Percentiles rank a stretch among this genome's conserved stretches.
phyloP scores from a whole-genome alignment of 2,329 filamentous ascomycete genomes.

The Fusarium setosum region DNA sequence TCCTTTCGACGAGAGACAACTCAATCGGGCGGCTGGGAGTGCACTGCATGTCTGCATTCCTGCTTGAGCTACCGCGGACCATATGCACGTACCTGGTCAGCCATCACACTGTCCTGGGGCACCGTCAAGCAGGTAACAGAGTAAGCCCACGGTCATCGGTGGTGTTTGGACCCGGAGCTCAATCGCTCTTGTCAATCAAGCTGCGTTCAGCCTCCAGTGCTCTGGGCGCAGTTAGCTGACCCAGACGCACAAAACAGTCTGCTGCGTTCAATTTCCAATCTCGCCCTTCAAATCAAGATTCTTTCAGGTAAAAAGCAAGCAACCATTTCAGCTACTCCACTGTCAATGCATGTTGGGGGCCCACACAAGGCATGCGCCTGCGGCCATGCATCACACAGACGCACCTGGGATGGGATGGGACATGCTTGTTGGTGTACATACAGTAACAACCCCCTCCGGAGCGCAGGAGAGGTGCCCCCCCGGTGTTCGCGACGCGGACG shows the following conservation, averaged over 20 bases:
- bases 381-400: constrained; percentile 2
- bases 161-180: neutral
- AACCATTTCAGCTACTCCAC: constrained; percentile 23
- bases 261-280: constrained; percentile 16
- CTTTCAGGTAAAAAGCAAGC: constrained; percentile 12
- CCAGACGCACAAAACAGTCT: constrained; percentile 9
- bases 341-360: constrained; percentile 3
- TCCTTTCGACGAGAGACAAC: constrained; percentile 1
- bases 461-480: constrained; percentile 17
- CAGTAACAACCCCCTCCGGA: constrained; percentile 20
- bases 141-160: neutral
- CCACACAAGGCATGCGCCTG: constrained; percentile 20
- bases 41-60: neutral
- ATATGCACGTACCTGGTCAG: constrained; percentile 13
- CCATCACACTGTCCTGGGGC: constrained; percentile 3
- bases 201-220: constrained; percentile 1
- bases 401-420: constrained; percentile 10
- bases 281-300: neutral
- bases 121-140: neutral
- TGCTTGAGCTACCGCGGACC: neutral
- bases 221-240: constrained; percentile 5
- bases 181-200: neutral
- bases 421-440: constrained; percentile 20
- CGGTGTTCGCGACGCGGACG: constrained; percentile 14
- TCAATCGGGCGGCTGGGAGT: constrained; percentile 1